Evolutionary conservation across 495 filamentous ascomycete genomes (phyloP).

Genomic region (Aspergillus sclerotioniger): DNA sequence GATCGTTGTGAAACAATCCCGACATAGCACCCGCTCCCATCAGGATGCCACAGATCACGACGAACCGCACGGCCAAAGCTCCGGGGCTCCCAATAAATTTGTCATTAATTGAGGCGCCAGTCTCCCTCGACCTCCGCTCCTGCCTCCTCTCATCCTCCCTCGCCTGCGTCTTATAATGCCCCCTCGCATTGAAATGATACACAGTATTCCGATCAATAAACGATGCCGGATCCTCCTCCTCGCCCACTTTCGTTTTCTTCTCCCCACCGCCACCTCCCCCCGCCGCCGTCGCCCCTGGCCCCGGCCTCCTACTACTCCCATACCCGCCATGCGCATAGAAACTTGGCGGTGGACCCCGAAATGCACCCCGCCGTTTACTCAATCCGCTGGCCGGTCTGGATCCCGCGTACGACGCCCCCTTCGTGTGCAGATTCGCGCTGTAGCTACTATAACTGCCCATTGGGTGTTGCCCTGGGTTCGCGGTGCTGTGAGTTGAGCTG

Average conservation of each 20-base stretch:
- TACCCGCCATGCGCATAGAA: slow-evolving; percentile 79
- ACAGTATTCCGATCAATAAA: slow-evolving; percentile 54
- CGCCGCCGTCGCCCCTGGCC: slow-evolving; percentile 4
- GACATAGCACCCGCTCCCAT: slow-evolving; percentile 24
- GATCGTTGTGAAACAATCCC: slow-evolving; percentile 21
- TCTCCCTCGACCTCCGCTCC: slow-evolving; percentile 32
- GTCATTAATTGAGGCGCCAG: slow-evolving; percentile 25
- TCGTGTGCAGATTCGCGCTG: slow-evolving; percentile 40
- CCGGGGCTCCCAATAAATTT: slow-evolving; percentile 30
- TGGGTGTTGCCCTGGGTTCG: slow-evolving; percentile 42
- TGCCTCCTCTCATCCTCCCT: slow-evolving; percentile 56
- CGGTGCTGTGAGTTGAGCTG: slow-evolving; percentile 28
- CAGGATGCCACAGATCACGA: slow-evolving; percentile 41
- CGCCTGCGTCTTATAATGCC: slow-evolving; percentile 66
- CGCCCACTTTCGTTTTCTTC: background rate
- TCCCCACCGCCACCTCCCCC: slow-evolving; percentile 18
- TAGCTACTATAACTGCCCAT: slow-evolving; percentile 41
- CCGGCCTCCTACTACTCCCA: slow-evolving; percentile 22
- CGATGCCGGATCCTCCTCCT: slow-evolving; percentile 40
- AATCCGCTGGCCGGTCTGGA: slow-evolving; percentile 78
- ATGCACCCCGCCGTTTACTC: slow-evolving; percentile 68
- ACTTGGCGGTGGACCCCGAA: slow-evolving; percentile 81
- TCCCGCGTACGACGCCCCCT: slow-evolving; percentile 49
- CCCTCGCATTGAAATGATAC: slow-evolving; percentile 61
- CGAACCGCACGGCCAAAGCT: slow-evolving; percentile 45